Evolutionary conservation across 2,329 filamentous ascomycete genomes (phyloP).

Genomic region (Daldinia sp.): DNA sequence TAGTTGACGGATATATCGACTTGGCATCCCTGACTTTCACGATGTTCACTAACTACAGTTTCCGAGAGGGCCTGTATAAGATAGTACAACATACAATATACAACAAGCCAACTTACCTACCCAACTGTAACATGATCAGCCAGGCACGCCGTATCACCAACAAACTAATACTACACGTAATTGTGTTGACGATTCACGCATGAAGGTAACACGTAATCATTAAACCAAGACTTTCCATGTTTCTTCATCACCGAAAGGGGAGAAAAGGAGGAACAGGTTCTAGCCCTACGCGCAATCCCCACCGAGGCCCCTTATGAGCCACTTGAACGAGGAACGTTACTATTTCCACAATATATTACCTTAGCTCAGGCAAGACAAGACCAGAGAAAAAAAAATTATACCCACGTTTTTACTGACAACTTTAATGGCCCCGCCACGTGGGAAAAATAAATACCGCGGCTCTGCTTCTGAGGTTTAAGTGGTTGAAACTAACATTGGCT

Average conservation of each 20-base stretch:
- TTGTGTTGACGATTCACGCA: background rate
- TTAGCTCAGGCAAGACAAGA: background rate
- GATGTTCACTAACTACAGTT: no score
- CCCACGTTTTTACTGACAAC: background rate
- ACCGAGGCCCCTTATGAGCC: background rate
- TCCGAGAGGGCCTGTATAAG: background rate
- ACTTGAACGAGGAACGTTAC: background rate
- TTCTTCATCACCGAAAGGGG: background rate
- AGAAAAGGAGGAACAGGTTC: background rate
- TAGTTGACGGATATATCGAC: slow-evolving; percentile 5
- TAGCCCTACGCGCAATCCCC: slow-evolving; percentile 2
- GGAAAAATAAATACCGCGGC: slow-evolving; percentile 8
- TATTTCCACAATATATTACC: background rate
- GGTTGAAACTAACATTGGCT: background rate
- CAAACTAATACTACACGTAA: slow-evolving; percentile 1
- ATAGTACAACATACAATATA: background rate
- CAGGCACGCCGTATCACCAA: background rate
- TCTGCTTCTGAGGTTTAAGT: background rate
- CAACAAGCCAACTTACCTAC: background rate
- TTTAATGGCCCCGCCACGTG: slow-evolving; percentile 6
- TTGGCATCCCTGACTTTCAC: slow-evolving; percentile 23
- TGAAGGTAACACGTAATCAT: slow-evolving; percentile 14
- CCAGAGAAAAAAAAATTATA: background rate
- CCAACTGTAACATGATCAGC: background rate
- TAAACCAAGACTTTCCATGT: background rate